phyloP scores from a whole-genome alignment of 495 filamentous ascomycete species.

The Elaphomyces granulatus region DNA sequence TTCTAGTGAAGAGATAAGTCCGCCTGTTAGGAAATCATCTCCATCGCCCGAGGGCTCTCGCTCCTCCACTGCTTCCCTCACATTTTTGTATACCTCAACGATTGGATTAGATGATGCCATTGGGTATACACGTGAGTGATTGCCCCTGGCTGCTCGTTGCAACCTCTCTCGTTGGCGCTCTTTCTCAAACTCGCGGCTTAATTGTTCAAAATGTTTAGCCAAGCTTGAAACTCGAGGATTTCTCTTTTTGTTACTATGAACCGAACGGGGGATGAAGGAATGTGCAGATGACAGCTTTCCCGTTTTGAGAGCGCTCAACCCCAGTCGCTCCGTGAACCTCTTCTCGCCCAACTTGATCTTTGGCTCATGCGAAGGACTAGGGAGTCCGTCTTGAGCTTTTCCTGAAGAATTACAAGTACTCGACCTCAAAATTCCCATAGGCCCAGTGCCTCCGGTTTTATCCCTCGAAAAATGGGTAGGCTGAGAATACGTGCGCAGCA shows the following conservation, averaged over 20 bases:
- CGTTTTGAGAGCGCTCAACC: constrained; percentile 43
- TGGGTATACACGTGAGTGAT: constrained; percentile 70
- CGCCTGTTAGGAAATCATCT: constrained; percentile 22
- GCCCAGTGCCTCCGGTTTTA: constrained; percentile 8
- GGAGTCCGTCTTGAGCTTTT: constrained; percentile 7
- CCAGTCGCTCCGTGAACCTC: constrained; percentile 54
- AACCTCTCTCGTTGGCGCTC: constrained; percentile 76
- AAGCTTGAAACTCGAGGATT: constrained; percentile 71
- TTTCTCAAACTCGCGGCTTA: constrained; percentile 93
- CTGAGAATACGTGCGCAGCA: constrained; percentile 58
- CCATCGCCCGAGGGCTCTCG: constrained; percentile 58
- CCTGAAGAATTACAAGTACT: constrained; percentile 12
- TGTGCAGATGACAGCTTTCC: constrained; percentile 43
- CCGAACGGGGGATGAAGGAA: constrained; percentile 81
- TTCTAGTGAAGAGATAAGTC: constrained; percentile 16
- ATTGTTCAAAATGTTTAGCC: constrained; percentile 89
- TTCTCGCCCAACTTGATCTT: constrained; percentile 44
- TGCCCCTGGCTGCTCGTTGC: constrained; percentile 65
- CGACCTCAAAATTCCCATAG: constrained; percentile 13
- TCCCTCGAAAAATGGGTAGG: constrained; percentile 35
- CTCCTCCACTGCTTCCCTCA: constrained; percentile 83
- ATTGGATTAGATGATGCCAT: constrained; percentile 87
- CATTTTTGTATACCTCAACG: constrained; percentile 76
- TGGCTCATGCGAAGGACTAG: constrained; percentile 14
- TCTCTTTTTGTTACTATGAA: constrained; percentile 46